These are phyloP conservation scores for Aspergillus egyptiacus DNA, from an alignment of 495 filamentous ascomycete genomes.

Conservation along the genomic window DNA sequence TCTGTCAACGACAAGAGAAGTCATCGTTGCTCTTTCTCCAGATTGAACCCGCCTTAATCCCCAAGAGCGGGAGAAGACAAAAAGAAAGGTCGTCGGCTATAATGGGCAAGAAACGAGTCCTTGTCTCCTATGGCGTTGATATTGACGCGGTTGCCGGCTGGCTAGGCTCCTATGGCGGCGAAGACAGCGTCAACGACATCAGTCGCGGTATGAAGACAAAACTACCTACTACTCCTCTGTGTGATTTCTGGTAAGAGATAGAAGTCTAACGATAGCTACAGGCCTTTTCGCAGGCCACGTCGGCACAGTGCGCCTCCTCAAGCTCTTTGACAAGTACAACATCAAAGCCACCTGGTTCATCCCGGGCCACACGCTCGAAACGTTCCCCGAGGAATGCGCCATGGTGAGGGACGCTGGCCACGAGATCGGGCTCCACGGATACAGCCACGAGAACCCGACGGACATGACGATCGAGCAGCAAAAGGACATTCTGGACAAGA, in stretches of 20 bases:
- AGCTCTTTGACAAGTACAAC: constrained; percentile 69
- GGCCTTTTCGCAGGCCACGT: constrained; percentile 69
- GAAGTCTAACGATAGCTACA: constrained; percentile 14
- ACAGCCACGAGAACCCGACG: constrained; percentile 70
- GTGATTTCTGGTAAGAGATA: neutral
- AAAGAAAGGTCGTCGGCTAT: constrained; percentile 6
- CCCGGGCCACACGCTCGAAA: constrained; percentile 72
- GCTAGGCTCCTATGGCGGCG: constrained; percentile 67
- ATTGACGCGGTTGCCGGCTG: constrained; percentile 69
- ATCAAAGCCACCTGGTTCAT: constrained; percentile 86
- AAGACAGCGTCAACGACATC: constrained; percentile 65
- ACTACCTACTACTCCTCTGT: too few species aligned
- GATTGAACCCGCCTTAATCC: too few species aligned
- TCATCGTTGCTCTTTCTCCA: too few species aligned
- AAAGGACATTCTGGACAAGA: constrained; percentile 68
- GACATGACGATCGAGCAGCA: constrained; percentile 72
- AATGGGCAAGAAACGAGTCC: constrained; percentile 59
- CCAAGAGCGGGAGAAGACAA: too few species aligned
- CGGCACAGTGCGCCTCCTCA: constrained; percentile 64
- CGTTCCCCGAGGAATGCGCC: constrained; percentile 69
- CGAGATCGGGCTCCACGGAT: constrained; percentile 72
- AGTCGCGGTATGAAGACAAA: constrained; percentile 44
- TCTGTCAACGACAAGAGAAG: too few species aligned
- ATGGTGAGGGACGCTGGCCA: constrained; percentile 70
- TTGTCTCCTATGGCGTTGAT: constrained; percentile 53